Evolutionary conservation across 2,329 filamentous ascomycete genomes (phyloP).

Genomic region (Epichloe festucae): DNA sequence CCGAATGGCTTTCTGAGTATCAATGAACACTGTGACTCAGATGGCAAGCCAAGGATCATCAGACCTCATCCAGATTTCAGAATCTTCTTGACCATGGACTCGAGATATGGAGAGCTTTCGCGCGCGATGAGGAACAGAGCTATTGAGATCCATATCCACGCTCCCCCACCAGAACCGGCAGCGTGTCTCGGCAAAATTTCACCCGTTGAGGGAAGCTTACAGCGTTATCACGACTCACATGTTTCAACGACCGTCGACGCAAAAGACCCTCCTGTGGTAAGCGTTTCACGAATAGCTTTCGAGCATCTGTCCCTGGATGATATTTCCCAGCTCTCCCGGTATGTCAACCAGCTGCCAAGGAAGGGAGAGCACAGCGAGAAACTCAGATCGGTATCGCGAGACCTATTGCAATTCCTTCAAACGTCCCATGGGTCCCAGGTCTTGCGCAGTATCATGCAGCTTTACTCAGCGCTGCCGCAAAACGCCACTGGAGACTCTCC

Average conservation of each 20-base stretch:
- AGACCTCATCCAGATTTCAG: constrained; percentile 76
- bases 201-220: constrained; percentile 35
- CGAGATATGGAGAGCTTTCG: constrained; percentile 83
- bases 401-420: constrained; percentile 18
- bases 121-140: constrained; percentile 94
- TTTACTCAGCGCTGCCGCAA: constrained; percentile 22
- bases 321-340: constrained; percentile 24
- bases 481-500: constrained; percentile 17
- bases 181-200: constrained; percentile 27
- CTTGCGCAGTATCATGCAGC: constrained; percentile 20
- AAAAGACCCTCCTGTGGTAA: constrained; percentile 11
- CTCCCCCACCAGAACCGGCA: constrained; percentile 22
- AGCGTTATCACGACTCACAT: constrained; percentile 30
- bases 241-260: constrained; percentile 17
- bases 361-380: background rate
- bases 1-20: constrained; percentile 78
- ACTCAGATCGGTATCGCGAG: constrained; percentile 10
- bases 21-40: constrained; percentile 78
- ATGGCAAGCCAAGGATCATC: constrained; percentile 70
- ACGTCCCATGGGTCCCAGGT: constrained; percentile 18
- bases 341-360: constrained; percentile 13
- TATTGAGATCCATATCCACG: constrained; percentile 70
- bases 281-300: constrained; percentile 23
- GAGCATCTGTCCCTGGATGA: constrained; percentile 37
- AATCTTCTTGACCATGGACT: constrained; percentile 87